phyloP scores from a whole-genome alignment of 2,329 filamentous ascomycete species.

The Pseudocercospora musae region DNA sequence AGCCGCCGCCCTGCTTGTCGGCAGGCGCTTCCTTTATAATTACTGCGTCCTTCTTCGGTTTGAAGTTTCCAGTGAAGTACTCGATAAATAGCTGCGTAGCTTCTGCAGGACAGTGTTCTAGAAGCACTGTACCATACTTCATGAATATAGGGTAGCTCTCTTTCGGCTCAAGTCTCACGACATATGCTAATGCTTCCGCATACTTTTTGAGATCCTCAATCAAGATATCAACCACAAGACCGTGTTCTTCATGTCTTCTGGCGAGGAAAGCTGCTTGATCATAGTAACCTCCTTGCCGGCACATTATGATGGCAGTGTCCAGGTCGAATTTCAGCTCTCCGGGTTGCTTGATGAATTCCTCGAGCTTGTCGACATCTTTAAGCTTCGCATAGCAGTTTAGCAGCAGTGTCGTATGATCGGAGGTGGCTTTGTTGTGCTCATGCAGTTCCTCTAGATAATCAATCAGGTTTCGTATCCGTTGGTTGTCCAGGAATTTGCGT shows the following conservation, averaged over 20 bases:
- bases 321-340: slow-evolving; percentile 94
- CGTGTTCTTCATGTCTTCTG: slow-evolving; percentile 88
- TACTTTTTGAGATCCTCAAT: slow-evolving; percentile 95
- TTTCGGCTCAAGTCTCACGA: slow-evolving; percentile 80
- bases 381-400: slow-evolving; percentile 97
- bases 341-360: slow-evolving; percentile 93
- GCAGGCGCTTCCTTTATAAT: slow-evolving; percentile 47
- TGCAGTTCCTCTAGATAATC: slow-evolving; percentile 96
- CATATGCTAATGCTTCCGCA: slow-evolving; percentile 81
- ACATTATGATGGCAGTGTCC: slow-evolving; percentile 96
- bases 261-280: slow-evolving; percentile 96
- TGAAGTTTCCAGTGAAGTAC: slow-evolving; percentile 86
- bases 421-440: slow-evolving; percentile 86
- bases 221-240: slow-evolving; percentile 89
- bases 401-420: slow-evolving; percentile 90
- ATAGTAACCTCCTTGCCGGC: slow-evolving; percentile 91
- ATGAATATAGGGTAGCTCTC: slow-evolving; percentile 84
- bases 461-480: slow-evolving; percentile 95
- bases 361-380: slow-evolving; percentile 93
- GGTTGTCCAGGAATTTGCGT: slow-evolving; percentile 93
- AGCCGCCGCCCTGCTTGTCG: slow-evolving; percentile 31
- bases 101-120: slow-evolving; percentile 79
- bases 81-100: slow-evolving; percentile 88
- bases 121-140: slow-evolving; percentile 88
- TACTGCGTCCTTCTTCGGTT: slow-evolving; percentile 64